A percentile compares a stretch with the other conserved stretches of the same genome.
Conservation (phyloP, 371 early-diverging fungal genomes). For the Cokeromyces recurvatus region DNA sequence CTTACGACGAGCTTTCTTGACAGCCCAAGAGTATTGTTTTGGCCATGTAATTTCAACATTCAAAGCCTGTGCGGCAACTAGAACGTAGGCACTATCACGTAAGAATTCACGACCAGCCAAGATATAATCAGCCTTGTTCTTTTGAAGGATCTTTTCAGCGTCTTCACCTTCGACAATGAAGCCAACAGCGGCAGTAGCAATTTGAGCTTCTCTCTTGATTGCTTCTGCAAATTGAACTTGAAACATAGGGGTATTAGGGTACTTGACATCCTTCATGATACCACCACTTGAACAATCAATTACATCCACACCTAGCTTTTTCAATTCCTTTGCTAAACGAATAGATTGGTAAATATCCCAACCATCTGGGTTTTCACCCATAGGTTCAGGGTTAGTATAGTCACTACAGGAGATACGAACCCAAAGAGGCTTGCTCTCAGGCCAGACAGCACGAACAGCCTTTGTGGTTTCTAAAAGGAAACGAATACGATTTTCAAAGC, state of each 20-base stretch:
- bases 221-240: conserved; percentile 58
- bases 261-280: conserved; percentile 43
- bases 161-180: conserved; percentile 60
- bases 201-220: conserved; percentile 57
- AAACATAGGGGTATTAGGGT: conserved; percentile 54
- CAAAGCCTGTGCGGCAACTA: conserved; percentile 11
- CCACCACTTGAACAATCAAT: conserved; percentile 76
- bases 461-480: too few species aligned
- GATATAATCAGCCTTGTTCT: conserved; percentile 67
- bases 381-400: conserved; percentile 33
- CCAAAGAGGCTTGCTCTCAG: conserved; percentile 73
- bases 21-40: conserved; percentile 19
- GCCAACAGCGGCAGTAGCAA: conserved; percentile 72
- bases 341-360: conserved; percentile 70
- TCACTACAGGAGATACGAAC: conserved; percentile 77
- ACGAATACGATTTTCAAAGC: too few species aligned
- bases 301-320: conserved; percentile 66
- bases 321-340: conserved; percentile 46
- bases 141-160: conserved; percentile 64
- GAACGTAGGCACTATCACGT: conserved; percentile 61
- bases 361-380: conserved; percentile 29
- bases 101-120: conserved; percentile 74
- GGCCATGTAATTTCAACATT: conserved; percentile 9
- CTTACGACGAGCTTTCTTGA: conserved; percentile 15
- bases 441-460: too few species aligned